Percentiles rank a stretch among this genome's conserved stretches.
These are phyloP conservation scores for Oryza australiensis DNA, from an alignment of 176 grass and related monocot species.

Conservation along the genomic window DNA sequence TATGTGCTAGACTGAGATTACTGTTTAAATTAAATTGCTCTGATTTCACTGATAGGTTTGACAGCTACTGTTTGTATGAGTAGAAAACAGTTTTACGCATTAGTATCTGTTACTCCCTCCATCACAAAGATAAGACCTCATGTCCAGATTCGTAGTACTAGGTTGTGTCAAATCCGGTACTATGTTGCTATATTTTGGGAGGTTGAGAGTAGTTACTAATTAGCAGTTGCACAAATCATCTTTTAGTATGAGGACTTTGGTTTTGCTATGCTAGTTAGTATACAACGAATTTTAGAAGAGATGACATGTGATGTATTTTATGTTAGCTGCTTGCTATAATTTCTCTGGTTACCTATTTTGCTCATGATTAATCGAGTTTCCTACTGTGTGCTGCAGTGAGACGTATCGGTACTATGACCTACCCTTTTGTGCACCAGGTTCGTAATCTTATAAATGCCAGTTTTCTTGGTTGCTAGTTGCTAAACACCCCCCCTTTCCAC, in stretches of 20 bases:
- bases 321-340: slow-evolving; percentile 9
- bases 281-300: neutral
- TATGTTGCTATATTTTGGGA: too few species aligned
- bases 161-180: too few species aligned
- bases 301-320: neutral
- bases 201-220: neutral
- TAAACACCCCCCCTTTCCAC: neutral
- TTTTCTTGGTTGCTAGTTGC: slow-evolving; percentile 17
- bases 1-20: neutral
- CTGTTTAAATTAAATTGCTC: neutral
- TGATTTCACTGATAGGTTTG: neutral
- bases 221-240: neutral
- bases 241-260: neutral
- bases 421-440: slow-evolving; percentile 90
- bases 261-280: neutral
- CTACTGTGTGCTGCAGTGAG: slow-evolving; percentile 66
- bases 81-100: neutral
- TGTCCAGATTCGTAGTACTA: too few species aligned
- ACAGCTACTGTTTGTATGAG: neutral
- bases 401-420: slow-evolving; percentile 95
- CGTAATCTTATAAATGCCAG: slow-evolving; percentile 17
- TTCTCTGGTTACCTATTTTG: slow-evolving; percentile 14
- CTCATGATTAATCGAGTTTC: slow-evolving; percentile 14
- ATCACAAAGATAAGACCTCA: too few species aligned
- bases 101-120: too few species aligned